phyloP scores from a whole-genome alignment of 352 stramenopile species.

The Pythium brassicae region DNA sequence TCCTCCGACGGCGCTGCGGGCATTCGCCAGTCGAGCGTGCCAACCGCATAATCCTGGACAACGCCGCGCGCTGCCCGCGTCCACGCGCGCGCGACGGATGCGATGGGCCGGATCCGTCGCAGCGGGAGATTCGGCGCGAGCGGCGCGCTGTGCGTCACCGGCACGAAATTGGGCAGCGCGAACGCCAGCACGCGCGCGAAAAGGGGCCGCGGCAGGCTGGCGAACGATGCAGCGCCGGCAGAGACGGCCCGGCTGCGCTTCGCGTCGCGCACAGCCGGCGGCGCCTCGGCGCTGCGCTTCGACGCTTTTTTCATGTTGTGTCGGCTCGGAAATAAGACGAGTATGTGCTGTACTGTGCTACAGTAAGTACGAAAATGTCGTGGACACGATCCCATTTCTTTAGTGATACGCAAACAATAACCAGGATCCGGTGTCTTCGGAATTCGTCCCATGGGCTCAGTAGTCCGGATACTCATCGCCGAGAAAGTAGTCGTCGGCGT shows the following conservation, averaged over 20 bases:
- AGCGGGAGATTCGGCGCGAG: slow-evolving; percentile 9
- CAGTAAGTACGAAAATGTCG: too few species aligned
- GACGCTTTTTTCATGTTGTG: background rate
- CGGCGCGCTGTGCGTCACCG: background rate
- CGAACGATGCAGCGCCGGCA: background rate
- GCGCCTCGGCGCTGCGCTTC: background rate
- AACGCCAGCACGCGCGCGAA: slow-evolving; percentile 10
- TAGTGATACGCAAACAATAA: too few species aligned
- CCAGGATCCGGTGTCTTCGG: too few species aligned
- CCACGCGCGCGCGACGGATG: slow-evolving; percentile 3
- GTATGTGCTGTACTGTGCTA: too few species aligned
- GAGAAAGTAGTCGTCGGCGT: too few species aligned
- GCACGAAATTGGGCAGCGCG: slow-evolving; percentile 5
- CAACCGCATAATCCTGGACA: background rate
- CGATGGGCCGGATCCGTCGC: slow-evolving; percentile 1
- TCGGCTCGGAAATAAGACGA: too few species aligned
- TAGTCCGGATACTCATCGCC: too few species aligned
- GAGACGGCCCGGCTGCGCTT: background rate
- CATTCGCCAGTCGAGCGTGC: slow-evolving; percentile 2
- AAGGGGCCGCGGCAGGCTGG: background rate
- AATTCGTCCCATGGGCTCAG: too few species aligned
- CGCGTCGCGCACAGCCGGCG: background rate
- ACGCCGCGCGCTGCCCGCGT: slow-evolving; percentile 1
- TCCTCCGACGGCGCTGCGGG: background rate
- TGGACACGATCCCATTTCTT: too few species aligned